phyloP scores from a whole-genome alignment of 2,329 filamentous ascomycete genomes.

The Pseudogymnoascus sp. region DNA sequence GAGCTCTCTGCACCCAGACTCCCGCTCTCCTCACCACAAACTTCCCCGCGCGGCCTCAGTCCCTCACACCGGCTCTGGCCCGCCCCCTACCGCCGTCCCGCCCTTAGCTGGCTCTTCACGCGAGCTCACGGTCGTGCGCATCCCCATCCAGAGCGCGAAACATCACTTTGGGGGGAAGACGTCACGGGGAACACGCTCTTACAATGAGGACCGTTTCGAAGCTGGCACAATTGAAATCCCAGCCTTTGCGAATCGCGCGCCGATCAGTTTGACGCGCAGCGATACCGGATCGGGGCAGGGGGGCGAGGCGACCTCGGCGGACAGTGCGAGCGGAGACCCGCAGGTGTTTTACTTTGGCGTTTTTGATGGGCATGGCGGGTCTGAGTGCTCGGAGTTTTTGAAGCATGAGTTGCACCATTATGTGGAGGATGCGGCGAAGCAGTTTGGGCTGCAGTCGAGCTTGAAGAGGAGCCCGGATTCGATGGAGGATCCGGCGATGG shows the following conservation, averaged over 20 bases:
- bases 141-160: conserved; percentile 86
- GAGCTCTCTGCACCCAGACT: conserved; percentile 85
- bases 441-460: conserved; percentile 73
- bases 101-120: conserved; percentile 53
- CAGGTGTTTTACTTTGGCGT: conserved; percentile 97
- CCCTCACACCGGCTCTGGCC: conserved; percentile 57
- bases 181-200: conserved; percentile 71
- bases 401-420: conserved; percentile 79
- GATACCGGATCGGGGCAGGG: conserved; percentile 15
- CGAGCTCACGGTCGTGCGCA: conserved; percentile 88
- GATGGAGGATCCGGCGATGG: conserved; percentile 18
- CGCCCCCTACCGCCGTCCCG: conserved; percentile 50
- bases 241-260: conserved; percentile 78
- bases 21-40: conserved; percentile 68
- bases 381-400: conserved; percentile 80
- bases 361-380: conserved; percentile 92
- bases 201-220: conserved; percentile 92
- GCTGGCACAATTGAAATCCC: conserved; percentile 90
- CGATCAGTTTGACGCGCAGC: conserved; percentile 46
- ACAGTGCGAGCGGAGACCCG: conserved; percentile 76
- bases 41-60: conserved; percentile 77
- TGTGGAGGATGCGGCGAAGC: conserved; percentile 69
- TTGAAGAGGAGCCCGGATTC: conserved; percentile 40
- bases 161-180: conserved; percentile 85
- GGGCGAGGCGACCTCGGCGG: conserved; percentile 60